Base-by-base conservation (phyloP, 306 rosid genomes). In the Castanea crenata region DNA sequence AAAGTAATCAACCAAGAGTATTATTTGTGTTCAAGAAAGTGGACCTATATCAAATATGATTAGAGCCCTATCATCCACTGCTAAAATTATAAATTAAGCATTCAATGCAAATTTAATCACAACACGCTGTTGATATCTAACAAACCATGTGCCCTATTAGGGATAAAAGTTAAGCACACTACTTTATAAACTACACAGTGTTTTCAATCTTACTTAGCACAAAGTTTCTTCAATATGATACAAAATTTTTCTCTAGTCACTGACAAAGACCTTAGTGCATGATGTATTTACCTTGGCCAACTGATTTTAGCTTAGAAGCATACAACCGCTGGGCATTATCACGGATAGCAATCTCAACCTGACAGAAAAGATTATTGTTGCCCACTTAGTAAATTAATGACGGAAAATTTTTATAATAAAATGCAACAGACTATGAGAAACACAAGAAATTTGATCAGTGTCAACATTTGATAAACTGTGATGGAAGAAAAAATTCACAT, bases 301-400 rank as follows among this genome's bases (percentile, higher is more conserved):
- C 81, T 32, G 90, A 89, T 75, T 92, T 89, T 79, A 96, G 88
- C 87, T 84, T 90, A 74, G 97, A 85, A 87, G 97, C 88, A 80
- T 87, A 96, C 81, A 96, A 77, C 32, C 93, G 81, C 85, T 91
- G 96, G 34, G 98, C 99, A 90, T 93, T 93, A 81, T 96, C 98
- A 32, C 99, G 97, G 59, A 93, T 80, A 78, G 99, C 98, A 75
- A 96, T 90, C 86, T 91, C 98, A 83, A 93, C 91, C 99, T 96
- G 82, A 74, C 25, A 85, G 72, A 79, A 56, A 75, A 65, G 46
- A 32, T 57, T 76, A 77, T 73, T 2, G 41, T 56, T 15, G 55
- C 57, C 82, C 76, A 56, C 20, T n/a, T 13, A 56, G 73, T 63
- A 78, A 80, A 62, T 67, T 63, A 61, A 83, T 67, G 77, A 70